Evolutionary conservation across 352 stramenopile genomes (phyloP).

Genomic region (Elongisporangium prolatum): DNA sequence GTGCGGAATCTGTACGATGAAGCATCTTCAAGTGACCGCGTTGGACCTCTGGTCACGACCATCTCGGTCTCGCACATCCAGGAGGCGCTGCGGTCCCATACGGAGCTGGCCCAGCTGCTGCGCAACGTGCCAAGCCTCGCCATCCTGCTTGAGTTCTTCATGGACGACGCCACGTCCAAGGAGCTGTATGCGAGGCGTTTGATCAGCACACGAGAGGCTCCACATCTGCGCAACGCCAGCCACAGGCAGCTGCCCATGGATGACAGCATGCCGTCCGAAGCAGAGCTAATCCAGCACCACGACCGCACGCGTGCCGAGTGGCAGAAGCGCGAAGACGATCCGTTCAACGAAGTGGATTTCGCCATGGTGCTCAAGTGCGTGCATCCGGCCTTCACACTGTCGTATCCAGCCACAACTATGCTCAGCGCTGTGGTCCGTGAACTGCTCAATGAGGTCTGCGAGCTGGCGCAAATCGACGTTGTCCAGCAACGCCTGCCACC

Average conservation of each 20-base stretch:
- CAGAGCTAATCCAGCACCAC: constrained; percentile 35
- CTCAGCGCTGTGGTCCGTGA: constrained; percentile 48
- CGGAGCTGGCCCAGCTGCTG: constrained; percentile 31
- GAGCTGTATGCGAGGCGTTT: constrained; percentile 35
- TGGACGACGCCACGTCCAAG: constrained; percentile 42
- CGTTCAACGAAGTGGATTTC: constrained; percentile 58
- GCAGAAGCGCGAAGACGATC: constrained; percentile 52
- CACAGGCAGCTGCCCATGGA: neutral
- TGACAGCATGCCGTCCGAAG: constrained; percentile 12
- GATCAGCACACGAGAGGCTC: constrained; percentile 36
- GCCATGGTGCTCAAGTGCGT: constrained; percentile 55
- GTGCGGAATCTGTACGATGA: constrained; percentile 39
- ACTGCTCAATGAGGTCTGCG: constrained; percentile 45
- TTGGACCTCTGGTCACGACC: constrained; percentile 40
- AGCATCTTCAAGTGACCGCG: constrained; percentile 7
- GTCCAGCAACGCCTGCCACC: constrained; percentile 22
- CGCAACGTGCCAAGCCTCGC: constrained; percentile 24
- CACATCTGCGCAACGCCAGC: constrained; percentile 18
- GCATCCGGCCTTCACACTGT: constrained; percentile 53
- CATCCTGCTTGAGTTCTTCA: constrained; percentile 41
- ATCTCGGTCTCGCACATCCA: constrained; percentile 52
- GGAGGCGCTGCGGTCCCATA: constrained; percentile 38
- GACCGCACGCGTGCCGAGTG: constrained; percentile 45
- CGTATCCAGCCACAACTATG: constrained; percentile 44
- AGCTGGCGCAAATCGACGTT: constrained; percentile 29